A percentile compares a stretch with the other conserved stretches of the same genome.
Evolutionary conservation across 495 filamentous ascomycete species (phyloP).

Genomic region (Daldinia caldariorum): DNA sequence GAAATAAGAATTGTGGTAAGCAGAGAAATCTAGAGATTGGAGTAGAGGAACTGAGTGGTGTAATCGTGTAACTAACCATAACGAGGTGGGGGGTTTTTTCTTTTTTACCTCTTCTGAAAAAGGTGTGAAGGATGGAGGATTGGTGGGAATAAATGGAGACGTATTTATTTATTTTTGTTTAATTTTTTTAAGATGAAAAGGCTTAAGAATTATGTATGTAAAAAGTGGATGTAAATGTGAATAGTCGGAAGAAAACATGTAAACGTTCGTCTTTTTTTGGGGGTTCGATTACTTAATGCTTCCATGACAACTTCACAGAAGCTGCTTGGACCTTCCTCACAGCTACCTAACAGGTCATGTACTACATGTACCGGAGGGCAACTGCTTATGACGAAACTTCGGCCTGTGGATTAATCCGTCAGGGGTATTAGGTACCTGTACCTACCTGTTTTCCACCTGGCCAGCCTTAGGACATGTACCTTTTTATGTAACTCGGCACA

Average conservation of each 20-base stretch:
- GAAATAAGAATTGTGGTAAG: constrained; percentile 36
- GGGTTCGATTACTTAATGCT: neutral
- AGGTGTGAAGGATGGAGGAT: neutral
- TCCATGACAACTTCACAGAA: constrained; percentile 5
- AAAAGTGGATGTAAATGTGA: neutral
- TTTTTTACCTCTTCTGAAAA: neutral
- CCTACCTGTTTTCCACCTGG: too few species aligned
- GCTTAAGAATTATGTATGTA: neutral
- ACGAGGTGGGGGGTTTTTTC: neutral
- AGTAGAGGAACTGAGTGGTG: constrained; percentile 12
- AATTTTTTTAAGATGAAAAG: too few species aligned
- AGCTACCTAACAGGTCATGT: constrained; percentile 2
- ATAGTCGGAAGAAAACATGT: constrained; percentile 6
- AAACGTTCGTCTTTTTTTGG: constrained; percentile 4
- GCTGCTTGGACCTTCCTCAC: constrained; percentile 18
- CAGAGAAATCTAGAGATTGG: constrained; percentile 7
- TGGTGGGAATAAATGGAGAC: neutral
- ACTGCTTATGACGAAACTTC: constrained; percentile 46
- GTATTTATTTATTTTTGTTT: too few species aligned
- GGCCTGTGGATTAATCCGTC: constrained; percentile 23
- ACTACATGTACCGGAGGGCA: constrained; percentile 21
- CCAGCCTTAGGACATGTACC: neutral
- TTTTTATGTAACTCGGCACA: neutral
- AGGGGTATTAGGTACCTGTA: neutral
- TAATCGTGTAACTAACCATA: constrained; percentile 35